Evolutionary conservation across 441 rosid genomes (phyloP), one percentile per base, ranked within the genome.

Genomic region (Theobroma grandiflorum): DNA sequence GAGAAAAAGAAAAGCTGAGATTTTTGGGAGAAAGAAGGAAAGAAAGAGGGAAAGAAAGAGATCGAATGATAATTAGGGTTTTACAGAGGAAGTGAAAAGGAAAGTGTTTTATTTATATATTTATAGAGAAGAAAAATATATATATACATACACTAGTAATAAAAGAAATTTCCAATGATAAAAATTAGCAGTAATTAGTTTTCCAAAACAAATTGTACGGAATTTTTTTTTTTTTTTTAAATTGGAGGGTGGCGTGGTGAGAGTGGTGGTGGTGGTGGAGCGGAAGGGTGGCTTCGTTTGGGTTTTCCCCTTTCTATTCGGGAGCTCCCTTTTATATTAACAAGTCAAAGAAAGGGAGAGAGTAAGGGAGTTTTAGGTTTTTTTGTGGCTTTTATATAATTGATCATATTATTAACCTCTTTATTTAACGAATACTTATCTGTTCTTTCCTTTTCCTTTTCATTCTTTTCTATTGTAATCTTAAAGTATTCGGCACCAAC

Each of bases 41-140:
- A 38, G 49, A 26, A 63, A 11, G 45, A 55, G 16, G 4, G 38
- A n/a, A 49, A 45, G 50, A 10, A 26, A n/a, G 73, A 22, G 61
- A 79, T 33, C 8, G 70, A 79, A 77, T 76, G 83, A 83, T 57
- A n/a, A 53, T 83, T 81, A 86, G 91, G 91, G 89, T 85, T 88
- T 86, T 86, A 72, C 85, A 81, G 85, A 83, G 49, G 66, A 78
- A 76, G 69, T 49, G 82, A 68, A 66, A 65, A 14, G 26, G 80
- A 31, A 59, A 78, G 20, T 42, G 1, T 67, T 53, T 26, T 16
- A 2, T 52, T 3, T 71, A 31, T 50, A 33, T 50, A 49, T 70
- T 12, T 26, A 52, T 3, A 1, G 7, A 7, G 1, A 31, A 10
- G 45, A 22, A 33, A 26, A 7, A 47, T 42, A 68, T 66, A n/a